phyloP scores from a whole-genome alignment of 1,284 basidiomycete genomes.

The Ustilago crameri region DNA sequence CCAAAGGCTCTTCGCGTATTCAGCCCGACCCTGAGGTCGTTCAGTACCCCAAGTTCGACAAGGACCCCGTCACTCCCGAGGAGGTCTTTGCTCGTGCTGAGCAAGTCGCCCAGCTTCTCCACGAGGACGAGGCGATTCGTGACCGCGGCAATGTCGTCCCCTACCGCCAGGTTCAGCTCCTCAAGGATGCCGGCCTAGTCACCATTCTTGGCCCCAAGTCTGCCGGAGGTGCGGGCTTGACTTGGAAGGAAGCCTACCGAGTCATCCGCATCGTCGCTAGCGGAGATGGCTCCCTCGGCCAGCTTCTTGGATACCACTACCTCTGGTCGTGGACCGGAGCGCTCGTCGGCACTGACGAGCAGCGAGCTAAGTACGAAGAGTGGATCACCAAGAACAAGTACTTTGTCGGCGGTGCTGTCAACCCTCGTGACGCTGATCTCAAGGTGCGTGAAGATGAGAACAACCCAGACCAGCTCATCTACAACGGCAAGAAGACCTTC shows the following conservation, averaged over 20 bases:
- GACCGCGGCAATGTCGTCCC: conserved; percentile 66
- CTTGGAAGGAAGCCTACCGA: conserved; percentile 61
- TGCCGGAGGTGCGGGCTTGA: conserved; percentile 60
- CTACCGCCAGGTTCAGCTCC: conserved; percentile 64
- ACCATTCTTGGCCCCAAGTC: conserved; percentile 61
- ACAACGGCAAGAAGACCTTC: conserved; percentile 67
- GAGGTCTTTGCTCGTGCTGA: conserved; percentile 61
- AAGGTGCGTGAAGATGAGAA: conserved; percentile 51
- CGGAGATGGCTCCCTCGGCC: conserved; percentile 63
- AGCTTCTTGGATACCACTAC: conserved; percentile 58
- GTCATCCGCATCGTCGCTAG: conserved; percentile 61
- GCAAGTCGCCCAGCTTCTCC: conserved; percentile 60
- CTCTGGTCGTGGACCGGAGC: conserved; percentile 63
- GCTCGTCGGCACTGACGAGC: conserved; percentile 63
- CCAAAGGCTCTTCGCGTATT: conserved; percentile 51
- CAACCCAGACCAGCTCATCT: conserved; percentile 57
- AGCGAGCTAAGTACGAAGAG: conserved; percentile 42
- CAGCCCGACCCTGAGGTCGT: conserved; percentile 60
- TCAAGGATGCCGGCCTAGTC: conserved; percentile 65
- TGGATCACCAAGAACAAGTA: conserved; percentile 57
- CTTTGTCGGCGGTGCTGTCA: conserved; percentile 67
- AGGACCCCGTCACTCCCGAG: conserved; percentile 50
- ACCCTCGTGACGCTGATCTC: conserved; percentile 67
- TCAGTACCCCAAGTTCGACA: conserved; percentile 55
- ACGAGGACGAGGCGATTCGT: conserved; percentile 61